Conservation (phyloP, 441 rosid species). For the California macrophylla region DNA sequence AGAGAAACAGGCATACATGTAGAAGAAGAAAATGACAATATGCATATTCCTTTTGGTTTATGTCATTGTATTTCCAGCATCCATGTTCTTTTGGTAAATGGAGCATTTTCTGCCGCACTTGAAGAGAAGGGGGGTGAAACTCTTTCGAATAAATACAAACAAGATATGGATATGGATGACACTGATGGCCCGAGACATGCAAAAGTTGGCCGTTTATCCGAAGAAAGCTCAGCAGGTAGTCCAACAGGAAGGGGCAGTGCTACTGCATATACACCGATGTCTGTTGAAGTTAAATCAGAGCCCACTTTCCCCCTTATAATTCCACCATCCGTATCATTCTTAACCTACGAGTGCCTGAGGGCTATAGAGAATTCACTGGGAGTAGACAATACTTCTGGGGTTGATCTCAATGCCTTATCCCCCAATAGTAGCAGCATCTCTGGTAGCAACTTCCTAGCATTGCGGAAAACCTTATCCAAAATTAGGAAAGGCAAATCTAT, state of each 20-base stretch:
- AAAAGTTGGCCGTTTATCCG: slow-evolving; percentile 76
- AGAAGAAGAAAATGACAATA: slow-evolving; percentile 66
- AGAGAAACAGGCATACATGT: slow-evolving; percentile 72
- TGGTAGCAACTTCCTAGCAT: slow-evolving; percentile 39
- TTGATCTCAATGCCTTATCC: slow-evolving; percentile 28
- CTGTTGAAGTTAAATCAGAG: slow-evolving; percentile 33
- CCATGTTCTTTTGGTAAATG: slow-evolving; percentile 68
- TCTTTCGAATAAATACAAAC: slow-evolving; percentile 22
- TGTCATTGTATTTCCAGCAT: slow-evolving; percentile 58
- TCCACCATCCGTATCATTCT: slow-evolving; percentile 54
- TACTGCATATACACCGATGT: slow-evolving; percentile 30
- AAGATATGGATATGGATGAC: slow-evolving; percentile 44
- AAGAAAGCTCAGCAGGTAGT: slow-evolving; percentile 62
- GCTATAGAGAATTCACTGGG: slow-evolving; percentile 62
- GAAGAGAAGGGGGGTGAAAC: slow-evolving; percentile 34
- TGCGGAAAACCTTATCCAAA: slow-evolving; percentile 45
- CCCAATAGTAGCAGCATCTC: slow-evolving; percentile 30
- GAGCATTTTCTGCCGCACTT: slow-evolving; percentile 52
- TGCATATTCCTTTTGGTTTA: slow-evolving; percentile 53
- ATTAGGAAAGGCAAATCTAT: slow-evolving; percentile 46
- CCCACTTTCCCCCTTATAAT: slow-evolving; percentile 26
- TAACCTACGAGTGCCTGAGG: slow-evolving; percentile 64
- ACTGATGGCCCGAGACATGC: slow-evolving; percentile 45
- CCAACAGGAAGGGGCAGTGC: slow-evolving; percentile 41
- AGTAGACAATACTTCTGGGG: slow-evolving; percentile 39